Evolutionary conservation across 805 yeast genomes (phyloP).

Genomic region (Candida railenensis): DNA sequence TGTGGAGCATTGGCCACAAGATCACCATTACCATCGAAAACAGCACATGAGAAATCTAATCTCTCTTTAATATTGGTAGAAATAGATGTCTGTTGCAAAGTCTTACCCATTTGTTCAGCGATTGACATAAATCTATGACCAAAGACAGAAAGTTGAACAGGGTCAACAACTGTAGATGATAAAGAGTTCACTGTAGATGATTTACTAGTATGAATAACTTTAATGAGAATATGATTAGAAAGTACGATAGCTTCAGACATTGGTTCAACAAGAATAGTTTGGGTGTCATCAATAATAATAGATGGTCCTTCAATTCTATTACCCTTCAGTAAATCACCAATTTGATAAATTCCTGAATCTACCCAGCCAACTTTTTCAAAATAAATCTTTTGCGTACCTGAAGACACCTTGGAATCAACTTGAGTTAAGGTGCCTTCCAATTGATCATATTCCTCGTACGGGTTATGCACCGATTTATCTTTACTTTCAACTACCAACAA

Average conservation of each 20-base stretch:
- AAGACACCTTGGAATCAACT: constrained; percentile 9
- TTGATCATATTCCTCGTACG: constrained; percentile 36
- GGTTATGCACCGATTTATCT: constrained; percentile 49
- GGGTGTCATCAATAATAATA: constrained; percentile 32
- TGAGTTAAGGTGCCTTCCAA: constrained; percentile 15
- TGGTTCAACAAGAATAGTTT: constrained; percentile 33
- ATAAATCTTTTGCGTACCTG: constrained; percentile 18
- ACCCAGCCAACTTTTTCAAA: constrained; percentile 32
- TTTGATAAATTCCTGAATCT: constrained; percentile 20
- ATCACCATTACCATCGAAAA: constrained; percentile 41
- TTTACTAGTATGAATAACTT: constrained; percentile 12
- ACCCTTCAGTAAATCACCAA: constrained; percentile 22
- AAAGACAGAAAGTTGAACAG: constrained; percentile 39
- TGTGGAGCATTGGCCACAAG: constrained; percentile 48
- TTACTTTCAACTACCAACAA: constrained; percentile 62
- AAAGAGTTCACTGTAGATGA: constrained; percentile 16
- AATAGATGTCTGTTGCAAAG: constrained; percentile 44
- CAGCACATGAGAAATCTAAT: constrained; percentile 46
- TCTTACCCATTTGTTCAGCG: constrained; percentile 45
- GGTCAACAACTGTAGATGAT: constrained; percentile 28
- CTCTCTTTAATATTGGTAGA: constrained; percentile 46
- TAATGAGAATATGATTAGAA: constrained; percentile 27
- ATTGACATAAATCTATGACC: constrained; percentile 42
- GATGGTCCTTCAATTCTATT: constrained; percentile 26
- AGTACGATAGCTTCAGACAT: constrained; percentile 28